Evolutionary conservation across 495 filamentous ascomycete species (phyloP), one percentile per base, ranked within the genome.

Genomic region (Bathelium albidoporum): DNA sequence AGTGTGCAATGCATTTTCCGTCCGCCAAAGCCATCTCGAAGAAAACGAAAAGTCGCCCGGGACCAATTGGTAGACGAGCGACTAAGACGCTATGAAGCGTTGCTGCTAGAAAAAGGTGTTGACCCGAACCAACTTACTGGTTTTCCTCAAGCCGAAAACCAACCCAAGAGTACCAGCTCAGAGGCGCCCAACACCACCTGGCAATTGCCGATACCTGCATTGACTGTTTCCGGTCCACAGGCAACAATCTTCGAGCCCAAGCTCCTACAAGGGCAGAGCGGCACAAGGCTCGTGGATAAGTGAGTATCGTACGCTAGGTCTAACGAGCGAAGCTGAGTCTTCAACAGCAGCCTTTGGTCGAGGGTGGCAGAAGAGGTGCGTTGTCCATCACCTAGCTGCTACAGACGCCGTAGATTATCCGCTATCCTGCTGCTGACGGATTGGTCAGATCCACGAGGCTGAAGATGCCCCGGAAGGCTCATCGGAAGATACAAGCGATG

Each of bases 281-380:
- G 49, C 24, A 55, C 49, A 55, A 55, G 29, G 49, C n/a, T 55
- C 24, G 49, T 55, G 24, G 49, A 55, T 20, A 55, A 55, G 49
- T 55, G 24, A 55, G 49, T 20, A 29, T 28, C 24, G 9, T 55
- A n/a, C 29, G 22, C 16, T 24, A 12, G 29, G 29, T 29, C 24
- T 29, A 24, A 26, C 24, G 1, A 55, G 29, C 49, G 49, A 16
- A 0, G 1, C 49, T 55, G 20, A 55, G 0, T 55, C 49, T 55
- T 16, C 1, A 55, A 29, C 24, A 55, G 49, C 49, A 55, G 49
- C 24, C 2, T 55, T 9, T 55, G 49, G 49, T 55, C 49, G 24
- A 55, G 49, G 24, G 49, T 55, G 24, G 20, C 24, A 29, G 49
- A 55, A 55, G 49, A 55, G 49, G 49, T 55, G 24, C 1, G 24